Conservation (phyloP, 148 eudicot species). For the Rhododendron kiyosumense region DNA sequence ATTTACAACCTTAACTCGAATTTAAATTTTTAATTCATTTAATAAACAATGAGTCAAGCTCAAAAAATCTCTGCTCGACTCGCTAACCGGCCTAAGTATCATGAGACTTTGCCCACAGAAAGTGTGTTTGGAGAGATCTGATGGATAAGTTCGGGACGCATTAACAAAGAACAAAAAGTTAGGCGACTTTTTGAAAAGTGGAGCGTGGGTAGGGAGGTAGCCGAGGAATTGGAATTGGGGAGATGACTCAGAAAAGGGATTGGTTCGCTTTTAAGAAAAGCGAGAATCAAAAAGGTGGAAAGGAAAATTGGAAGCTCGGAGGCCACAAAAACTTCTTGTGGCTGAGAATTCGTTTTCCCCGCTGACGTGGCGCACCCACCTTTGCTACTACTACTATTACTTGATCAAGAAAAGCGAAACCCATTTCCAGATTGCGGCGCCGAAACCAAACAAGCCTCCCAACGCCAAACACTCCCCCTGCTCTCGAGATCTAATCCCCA, state of each 20-base stretch:
- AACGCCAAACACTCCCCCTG: background rate
- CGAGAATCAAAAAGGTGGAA: background rate
- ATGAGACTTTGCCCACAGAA: too few relatives aligned
- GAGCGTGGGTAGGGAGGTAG: background rate
- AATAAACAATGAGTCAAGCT: too few relatives aligned
- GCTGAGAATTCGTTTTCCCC: slow-evolving; percentile 22
- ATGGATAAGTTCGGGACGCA: too few relatives aligned
- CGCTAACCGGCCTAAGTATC: too few relatives aligned
- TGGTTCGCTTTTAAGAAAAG: background rate
- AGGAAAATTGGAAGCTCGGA: slow-evolving; percentile 14
- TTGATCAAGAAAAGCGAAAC: background rate
- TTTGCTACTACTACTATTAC: background rate
- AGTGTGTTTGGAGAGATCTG: too few relatives aligned
- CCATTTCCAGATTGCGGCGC: background rate
- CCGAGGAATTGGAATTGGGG: background rate
- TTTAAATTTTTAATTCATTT: too few relatives aligned
- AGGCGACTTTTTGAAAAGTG: slow-evolving; percentile 3
- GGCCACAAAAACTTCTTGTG: slow-evolving; percentile 47
- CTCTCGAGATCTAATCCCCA: slow-evolving; percentile 6
- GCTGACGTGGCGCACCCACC: slow-evolving; percentile 36
- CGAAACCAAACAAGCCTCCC: background rate
- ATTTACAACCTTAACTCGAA: rapidly evolving
- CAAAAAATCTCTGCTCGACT: too few relatives aligned
- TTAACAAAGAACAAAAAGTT: background rate
- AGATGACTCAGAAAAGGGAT: background rate